These are phyloP conservation scores for Croton setiger DNA, from an alignment of 441 rosid genomes.

Conservation along the genomic window DNA sequence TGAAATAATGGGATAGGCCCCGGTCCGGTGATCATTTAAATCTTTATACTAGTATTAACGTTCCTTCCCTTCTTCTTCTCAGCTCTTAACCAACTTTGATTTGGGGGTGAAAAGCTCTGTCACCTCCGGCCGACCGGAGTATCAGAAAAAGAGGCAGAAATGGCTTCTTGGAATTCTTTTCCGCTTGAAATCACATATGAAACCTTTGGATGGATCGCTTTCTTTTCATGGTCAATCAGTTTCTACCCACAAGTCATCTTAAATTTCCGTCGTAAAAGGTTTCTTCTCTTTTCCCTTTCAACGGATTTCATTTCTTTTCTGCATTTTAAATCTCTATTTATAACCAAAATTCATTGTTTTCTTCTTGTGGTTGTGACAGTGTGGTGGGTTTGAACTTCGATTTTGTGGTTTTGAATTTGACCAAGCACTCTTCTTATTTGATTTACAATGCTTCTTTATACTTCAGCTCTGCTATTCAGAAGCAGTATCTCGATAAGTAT, in stretches of 20 bases:
- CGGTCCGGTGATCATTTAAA: too few species aligned
- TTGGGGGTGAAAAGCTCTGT: not conserved
- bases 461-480: conserved; percentile 73
- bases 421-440: conserved; percentile 92
- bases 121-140: not conserved
- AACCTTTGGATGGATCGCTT: conserved; percentile 73
- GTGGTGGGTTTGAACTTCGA: conserved; percentile 95
- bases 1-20: too few species aligned
- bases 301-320: not conserved
- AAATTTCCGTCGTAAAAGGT: conserved; percentile 83
- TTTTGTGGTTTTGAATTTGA: conserved; percentile 80
- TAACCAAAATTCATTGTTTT: not conserved
- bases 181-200: conserved; percentile 56
- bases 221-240: conserved; percentile 74
- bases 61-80: too few species aligned
- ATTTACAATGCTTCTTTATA: conserved; percentile 81
- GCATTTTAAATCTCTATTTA: not conserved
- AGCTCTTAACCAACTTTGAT: too few species aligned
- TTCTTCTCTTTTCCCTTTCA: not conserved
- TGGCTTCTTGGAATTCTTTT: conserved; percentile 86
- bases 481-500: conserved; percentile 72
- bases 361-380: conserved; percentile 27
- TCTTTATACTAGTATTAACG: too few species aligned
- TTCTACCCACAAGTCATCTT: conserved; percentile 84
- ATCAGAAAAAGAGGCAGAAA: not conserved